Conservation (phyloP, 768 basidiomycete species). For the Hericium rajendrae region DNA sequence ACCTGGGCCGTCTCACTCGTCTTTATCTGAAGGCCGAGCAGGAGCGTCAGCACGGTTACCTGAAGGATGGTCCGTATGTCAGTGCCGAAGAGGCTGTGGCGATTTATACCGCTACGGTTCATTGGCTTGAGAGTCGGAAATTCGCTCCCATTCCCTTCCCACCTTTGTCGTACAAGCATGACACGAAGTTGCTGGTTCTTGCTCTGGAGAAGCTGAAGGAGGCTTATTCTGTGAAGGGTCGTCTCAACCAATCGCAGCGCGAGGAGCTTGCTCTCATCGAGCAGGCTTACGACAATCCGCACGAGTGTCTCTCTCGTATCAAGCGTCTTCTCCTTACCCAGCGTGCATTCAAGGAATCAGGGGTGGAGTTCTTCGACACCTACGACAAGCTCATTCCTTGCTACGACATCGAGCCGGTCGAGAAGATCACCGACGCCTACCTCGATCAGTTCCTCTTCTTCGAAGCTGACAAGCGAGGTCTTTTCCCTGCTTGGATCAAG, state of each 20-base stretch:
- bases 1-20: constrained; percentile 93
- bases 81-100: constrained; percentile 98
- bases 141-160: constrained; percentile 99
- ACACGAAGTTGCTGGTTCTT: constrained; percentile 93
- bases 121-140: constrained; percentile 97
- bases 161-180: constrained; percentile 97
- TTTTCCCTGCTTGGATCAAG: constrained; percentile 99
- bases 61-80: constrained; percentile 99
- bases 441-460: constrained; percentile 98
- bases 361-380: constrained; percentile 95
- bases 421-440: constrained; percentile 99
- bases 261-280: constrained; percentile 97
- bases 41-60: constrained; percentile 95
- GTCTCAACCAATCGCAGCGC: constrained; percentile 95
- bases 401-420: constrained; percentile 98
- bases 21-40: constrained; percentile 98
- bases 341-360: constrained; percentile 96
- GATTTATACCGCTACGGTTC: constrained; percentile 96
- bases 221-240: constrained; percentile 95
- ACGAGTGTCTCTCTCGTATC: constrained; percentile 97
- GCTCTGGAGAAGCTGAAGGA: constrained; percentile 98
- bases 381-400: constrained; percentile 98
- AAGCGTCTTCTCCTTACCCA: constrained; percentile 95
- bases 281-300: constrained; percentile 98
- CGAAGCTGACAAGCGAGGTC: constrained; percentile 94